Base-by-base conservation (phyloP, 805 yeast species). In the Saccharomycopsis fermentans region DNA sequence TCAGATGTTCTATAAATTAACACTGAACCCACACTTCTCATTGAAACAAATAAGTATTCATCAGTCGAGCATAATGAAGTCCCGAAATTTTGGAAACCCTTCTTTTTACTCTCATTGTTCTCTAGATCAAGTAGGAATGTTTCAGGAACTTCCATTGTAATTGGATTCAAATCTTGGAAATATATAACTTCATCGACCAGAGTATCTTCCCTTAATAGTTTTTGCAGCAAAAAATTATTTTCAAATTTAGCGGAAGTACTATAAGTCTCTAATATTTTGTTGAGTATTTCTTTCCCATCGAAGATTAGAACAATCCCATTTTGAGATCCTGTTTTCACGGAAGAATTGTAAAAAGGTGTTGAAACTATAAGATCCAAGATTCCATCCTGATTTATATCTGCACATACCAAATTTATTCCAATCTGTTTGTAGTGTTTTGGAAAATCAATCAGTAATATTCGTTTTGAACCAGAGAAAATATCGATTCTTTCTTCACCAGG, bases 401-500 rank as follows among this genome's bases (percentile, higher is more conserved):
- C 70, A 0, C 70, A 66, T 0, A 64, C 57, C 26, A 77, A 53
- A 0, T 64, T 48, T 17, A 69, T 64, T 0, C 81, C 82, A 16
- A 77, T 64, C 52, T 78, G 71, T 58, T 81, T 81, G 59, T 76
- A 70, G 8, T 77, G 60, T 24, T 62, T 58, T 26, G 62, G 19
- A 55, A 71, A 71, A 34, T 29, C 54, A 14, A 71, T 68, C 1
- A 65, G 71, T 17, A 71, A 63, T 39, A 68, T 39, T 27, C 59
- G 66, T n/a, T 47, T 62, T 2, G 63, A 59, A 29, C 65, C 63
- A 14, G 65, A 63, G 59, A 69, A 79, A 6, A 81, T 58, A 53
- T 74, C 73, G 1, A 83, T 54, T 0, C 65, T 60, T 3, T 83
- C 79, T 0, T 66, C 47, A 0, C 87, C 87, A 0, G 87, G 86